Base-by-base conservation (phyloP, 768 basidiomycete species). In the Fomitopsis serialis region DNA sequence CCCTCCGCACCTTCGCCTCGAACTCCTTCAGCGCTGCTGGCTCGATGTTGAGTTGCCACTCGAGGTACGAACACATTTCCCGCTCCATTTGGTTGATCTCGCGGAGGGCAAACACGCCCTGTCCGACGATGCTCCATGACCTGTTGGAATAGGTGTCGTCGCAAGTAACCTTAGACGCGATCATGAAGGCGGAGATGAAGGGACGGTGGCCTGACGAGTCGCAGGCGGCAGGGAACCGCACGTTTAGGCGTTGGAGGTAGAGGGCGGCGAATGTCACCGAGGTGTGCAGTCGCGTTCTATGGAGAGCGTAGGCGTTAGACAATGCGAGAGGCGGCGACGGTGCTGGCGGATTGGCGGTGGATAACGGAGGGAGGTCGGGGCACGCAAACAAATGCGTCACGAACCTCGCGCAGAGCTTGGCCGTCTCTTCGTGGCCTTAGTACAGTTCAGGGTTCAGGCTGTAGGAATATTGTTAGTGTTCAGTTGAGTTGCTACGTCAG, bases 151-250 rank as follows among this genome's bases (percentile, higher is more conserved):
- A n/a, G n/a, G n/a, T n/a, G n/a, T n/a, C n/a, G n/a, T n/a, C n/a
- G n/a, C n/a, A n/a, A n/a, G n/a, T n/a, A n/a, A n/a, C n/a, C n/a
- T n/a, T n/a, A n/a, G n/a, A n/a, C n/a, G n/a, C n/a, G n/a, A n/a
- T n/a, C n/a, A n/a, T n/a, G n/a, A n/a, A n/a, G n/a, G n/a, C n/a
- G n/a, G n/a, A n/a, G n/a, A n/a, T n/a, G n/a, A n/a, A n/a, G n/a
- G n/a, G n/a, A n/a, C n/a, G n/a, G 65, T 97, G 92, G 21, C 92
- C 92, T 0, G 89, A 92, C 1, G 90, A 92, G 11, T 92, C 92
- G 24, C 89, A 81, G 7, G 92, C 92, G 6, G 91, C 89, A 2
- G 92, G 92, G 69, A 93, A 95, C n/a, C 92, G 85, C 25, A 84
- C 83, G 72, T 97, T 97, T 54, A 97, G 76, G 17, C 92, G 82